Evolutionary conservation across 148 eudicot genomes (phyloP).

Genomic region (Gaultheria prostrata): DNA sequence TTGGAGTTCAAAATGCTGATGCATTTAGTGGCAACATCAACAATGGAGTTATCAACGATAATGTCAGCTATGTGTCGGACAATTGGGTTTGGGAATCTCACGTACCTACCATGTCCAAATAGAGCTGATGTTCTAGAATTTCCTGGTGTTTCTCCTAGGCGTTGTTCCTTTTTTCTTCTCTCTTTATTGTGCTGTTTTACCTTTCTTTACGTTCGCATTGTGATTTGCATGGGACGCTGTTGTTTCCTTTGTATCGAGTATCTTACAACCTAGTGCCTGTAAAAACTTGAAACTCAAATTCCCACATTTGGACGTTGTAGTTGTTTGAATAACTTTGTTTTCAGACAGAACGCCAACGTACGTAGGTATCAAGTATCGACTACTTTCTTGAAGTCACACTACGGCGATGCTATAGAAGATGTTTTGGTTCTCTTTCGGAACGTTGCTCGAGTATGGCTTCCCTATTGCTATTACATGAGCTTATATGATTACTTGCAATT

Average conservation of each 20-base stretch:
- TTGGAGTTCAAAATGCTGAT: slow-evolving; percentile 32
- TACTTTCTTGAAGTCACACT: background rate
- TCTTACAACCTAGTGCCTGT: background rate
- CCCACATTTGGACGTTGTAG: background rate
- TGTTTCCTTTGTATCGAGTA: slow-evolving; percentile 4
- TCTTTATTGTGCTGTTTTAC: background rate
- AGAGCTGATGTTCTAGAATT: slow-evolving; percentile 11
- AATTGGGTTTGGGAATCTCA: slow-evolving; percentile 50
- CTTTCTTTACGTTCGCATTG: background rate
- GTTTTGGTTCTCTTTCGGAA: background rate
- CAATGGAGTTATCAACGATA: slow-evolving; percentile 34
- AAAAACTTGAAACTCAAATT: background rate
- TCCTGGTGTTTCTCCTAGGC: background rate
- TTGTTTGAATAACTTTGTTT: background rate
- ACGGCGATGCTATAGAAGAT: background rate
- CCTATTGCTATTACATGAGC: background rate
- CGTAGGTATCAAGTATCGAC: background rate
- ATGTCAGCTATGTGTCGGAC: slow-evolving; percentile 38
- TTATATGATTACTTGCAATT: background rate
- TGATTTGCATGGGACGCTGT: slow-evolving; percentile 11
- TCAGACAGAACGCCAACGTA: background rate
- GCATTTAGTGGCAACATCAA: slow-evolving; percentile 28
- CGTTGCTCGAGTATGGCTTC: background rate
- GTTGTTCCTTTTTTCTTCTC: background rate
- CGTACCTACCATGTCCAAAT: slow-evolving; percentile 33